Evolutionary conservation across 257 asterid species (phyloP).

Genomic region (Solanum bulbocastanum): DNA sequence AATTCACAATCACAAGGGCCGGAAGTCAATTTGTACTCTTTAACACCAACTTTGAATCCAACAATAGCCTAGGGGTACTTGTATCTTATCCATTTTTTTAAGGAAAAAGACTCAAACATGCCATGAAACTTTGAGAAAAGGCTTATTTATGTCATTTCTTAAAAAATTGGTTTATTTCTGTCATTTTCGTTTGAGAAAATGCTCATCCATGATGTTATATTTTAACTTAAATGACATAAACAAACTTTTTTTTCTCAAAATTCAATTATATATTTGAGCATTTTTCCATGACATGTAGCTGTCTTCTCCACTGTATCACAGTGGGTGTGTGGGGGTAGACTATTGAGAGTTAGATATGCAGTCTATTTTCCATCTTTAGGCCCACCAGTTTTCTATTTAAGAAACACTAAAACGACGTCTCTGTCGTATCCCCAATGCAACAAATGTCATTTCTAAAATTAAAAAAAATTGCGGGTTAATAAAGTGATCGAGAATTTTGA

Average conservation of each 20-base stretch:
- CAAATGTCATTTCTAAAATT: neutral
- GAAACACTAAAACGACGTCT: neutral
- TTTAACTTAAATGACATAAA: too few relatives aligned
- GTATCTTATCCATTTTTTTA: neutral
- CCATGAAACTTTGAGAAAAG: neutral
- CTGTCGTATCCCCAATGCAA: neutral
- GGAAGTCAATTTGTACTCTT: neutral
- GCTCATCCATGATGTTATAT: rapidly evolving
- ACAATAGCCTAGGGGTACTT: neutral
- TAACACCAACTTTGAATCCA: neutral
- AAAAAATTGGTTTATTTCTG: too few relatives aligned
- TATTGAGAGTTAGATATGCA: neutral
- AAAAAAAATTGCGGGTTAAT: rapidly evolving
- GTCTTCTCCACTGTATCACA: neutral
- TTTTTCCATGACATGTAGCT: neutral
- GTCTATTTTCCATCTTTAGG: neutral
- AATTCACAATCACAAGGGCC: neutral
- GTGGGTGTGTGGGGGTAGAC: neutral
- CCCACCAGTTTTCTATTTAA: neutral
- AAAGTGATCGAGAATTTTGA: neutral
- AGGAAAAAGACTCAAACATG: rapidly evolving
- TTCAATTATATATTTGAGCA: too few relatives aligned
- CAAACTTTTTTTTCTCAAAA: too few relatives aligned
- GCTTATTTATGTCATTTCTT: rapidly evolving
- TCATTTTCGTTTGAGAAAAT: too few relatives aligned